Conservation (phyloP, 176 grass and related monocot genomes). For the Cocos nucifera region DNA sequence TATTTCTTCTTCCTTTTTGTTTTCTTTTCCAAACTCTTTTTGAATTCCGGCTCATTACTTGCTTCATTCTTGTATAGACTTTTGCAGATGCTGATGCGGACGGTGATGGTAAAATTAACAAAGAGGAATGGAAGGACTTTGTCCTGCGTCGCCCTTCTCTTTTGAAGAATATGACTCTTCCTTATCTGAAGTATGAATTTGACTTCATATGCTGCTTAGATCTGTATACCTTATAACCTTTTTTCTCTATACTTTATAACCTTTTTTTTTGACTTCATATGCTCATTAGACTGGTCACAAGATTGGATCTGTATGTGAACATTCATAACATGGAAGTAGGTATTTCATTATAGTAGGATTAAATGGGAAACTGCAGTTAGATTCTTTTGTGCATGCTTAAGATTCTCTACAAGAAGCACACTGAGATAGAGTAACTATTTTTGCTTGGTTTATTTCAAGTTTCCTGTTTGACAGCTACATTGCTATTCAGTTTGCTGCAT, state of each 20-base stretch:
- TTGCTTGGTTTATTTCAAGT: too few species aligned
- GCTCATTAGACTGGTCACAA: too few species aligned
- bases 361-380: too few species aligned
- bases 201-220: neutral
- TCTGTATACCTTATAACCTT: neutral
- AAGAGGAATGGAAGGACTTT: conserved; percentile 79
- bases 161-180: conserved; percentile 85
- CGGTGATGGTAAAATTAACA: conserved; percentile 65
- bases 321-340: too few species aligned
- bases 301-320: too few species aligned
- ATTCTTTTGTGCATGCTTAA: too few species aligned
- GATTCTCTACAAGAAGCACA: too few species aligned
- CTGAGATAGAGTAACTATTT: too few species aligned
- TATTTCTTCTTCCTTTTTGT: neutral
- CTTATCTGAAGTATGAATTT: conserved; percentile 50
- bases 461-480: too few species aligned
- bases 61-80: conserved; percentile 35
- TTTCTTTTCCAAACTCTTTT: conserved; percentile 2
- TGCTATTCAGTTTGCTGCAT: too few species aligned
- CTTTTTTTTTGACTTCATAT: neutral
- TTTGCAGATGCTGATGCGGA: conserved; percentile 76
- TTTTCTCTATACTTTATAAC: too few species aligned
- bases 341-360: too few species aligned
- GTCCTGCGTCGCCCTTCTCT: conserved; percentile 48
- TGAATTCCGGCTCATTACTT: neutral